A percentile compares a stretch with the other conserved stretches of the same genome.
phyloP scores from a whole-genome alignment of 129 eudicot genomes.

The Tagetes erecta region DNA sequence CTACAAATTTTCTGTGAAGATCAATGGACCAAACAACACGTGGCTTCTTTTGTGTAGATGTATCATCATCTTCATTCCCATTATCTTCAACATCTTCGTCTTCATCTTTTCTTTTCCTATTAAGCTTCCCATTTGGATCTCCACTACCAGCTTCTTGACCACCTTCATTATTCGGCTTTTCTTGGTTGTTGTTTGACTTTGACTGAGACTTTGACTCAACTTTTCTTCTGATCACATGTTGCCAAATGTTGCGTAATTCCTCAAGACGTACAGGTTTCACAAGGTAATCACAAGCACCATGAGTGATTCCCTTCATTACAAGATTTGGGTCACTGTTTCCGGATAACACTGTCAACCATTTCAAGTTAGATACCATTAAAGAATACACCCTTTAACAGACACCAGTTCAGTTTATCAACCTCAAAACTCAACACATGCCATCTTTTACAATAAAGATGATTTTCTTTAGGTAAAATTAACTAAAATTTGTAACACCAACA shows the following conservation, averaged over 20 bases:
- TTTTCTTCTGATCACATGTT: slow-evolving; percentile 81
- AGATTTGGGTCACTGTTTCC: slow-evolving; percentile 91
- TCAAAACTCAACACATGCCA: no score
- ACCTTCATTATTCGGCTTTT: slow-evolving; percentile 49
- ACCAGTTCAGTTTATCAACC: no score
- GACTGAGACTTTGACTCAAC: slow-evolving; percentile 55
- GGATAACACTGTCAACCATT: slow-evolving; percentile 73
- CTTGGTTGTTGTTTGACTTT: slow-evolving; percentile 48
- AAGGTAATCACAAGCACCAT: slow-evolving; percentile 95
- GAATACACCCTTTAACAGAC: neutral
- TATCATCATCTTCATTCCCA: slow-evolving; percentile 67
- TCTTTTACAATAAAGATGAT: no score
- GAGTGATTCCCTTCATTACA: slow-evolving; percentile 94
- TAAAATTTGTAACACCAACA: no score
- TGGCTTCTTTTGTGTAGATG: slow-evolving; percentile 81
- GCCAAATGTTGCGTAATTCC: slow-evolving; percentile 96
- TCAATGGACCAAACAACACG: slow-evolving; percentile 98
- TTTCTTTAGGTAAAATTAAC: no score
- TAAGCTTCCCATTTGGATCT: slow-evolving; percentile 68
- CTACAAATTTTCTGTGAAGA: slow-evolving; percentile 92
- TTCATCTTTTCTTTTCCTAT: slow-evolving; percentile 83
- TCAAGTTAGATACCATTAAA: slow-evolving; percentile 24
- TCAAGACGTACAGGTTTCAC: slow-evolving; percentile 93
- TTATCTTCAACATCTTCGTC: slow-evolving; percentile 82
- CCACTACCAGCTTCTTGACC: slow-evolving; percentile 53